phyloP scores from a whole-genome alignment of 768 basidiomycete species.

The Fomitopsis serialis region DNA sequence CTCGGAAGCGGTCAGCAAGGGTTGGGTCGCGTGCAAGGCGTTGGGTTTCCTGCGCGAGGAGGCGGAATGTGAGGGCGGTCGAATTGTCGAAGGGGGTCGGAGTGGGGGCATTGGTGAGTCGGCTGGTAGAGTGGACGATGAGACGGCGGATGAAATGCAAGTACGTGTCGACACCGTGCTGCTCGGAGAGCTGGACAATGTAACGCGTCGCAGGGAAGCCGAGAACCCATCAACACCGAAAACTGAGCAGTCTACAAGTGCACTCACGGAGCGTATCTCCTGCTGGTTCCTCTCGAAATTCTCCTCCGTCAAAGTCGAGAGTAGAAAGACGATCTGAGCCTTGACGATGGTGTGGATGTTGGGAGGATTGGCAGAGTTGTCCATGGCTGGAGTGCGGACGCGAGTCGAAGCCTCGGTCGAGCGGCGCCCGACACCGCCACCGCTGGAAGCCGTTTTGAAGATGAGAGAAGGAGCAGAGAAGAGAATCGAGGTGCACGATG shows the following conservation, averaged over 20 bases:
- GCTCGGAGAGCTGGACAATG: slow-evolving; percentile 76
- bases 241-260: background rate
- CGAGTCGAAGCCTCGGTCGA: slow-evolving; percentile 30
- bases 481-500: slow-evolving; percentile 16
- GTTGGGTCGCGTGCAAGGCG: slow-evolving; percentile 87
- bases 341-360: slow-evolving; percentile 92
- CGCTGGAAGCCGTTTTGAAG: slow-evolving; percentile 31
- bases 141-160: slow-evolving; percentile 96
- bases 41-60: slow-evolving; percentile 84
- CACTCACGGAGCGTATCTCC: slow-evolving; percentile 88
- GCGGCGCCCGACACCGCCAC: slow-evolving; percentile 30
- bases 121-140: slow-evolving; percentile 80
- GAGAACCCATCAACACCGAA: background rate
- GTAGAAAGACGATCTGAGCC: slow-evolving; percentile 95
- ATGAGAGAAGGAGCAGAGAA: slow-evolving; percentile 14
- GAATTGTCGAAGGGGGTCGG: slow-evolving; percentile 70
- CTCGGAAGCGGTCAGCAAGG: slow-evolving; percentile 85
- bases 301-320: slow-evolving; percentile 95
- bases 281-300: slow-evolving; percentile 91
- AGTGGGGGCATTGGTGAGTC: slow-evolving; percentile 54
- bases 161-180: slow-evolving; percentile 96
- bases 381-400: slow-evolving; percentile 71
- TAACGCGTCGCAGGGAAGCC: background rate
- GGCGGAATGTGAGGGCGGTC: slow-evolving; percentile 72
- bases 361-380: slow-evolving; percentile 68